Conservation (phyloP, 768 basidiomycete species). For the Pleurotus tuber-regium region DNA sequence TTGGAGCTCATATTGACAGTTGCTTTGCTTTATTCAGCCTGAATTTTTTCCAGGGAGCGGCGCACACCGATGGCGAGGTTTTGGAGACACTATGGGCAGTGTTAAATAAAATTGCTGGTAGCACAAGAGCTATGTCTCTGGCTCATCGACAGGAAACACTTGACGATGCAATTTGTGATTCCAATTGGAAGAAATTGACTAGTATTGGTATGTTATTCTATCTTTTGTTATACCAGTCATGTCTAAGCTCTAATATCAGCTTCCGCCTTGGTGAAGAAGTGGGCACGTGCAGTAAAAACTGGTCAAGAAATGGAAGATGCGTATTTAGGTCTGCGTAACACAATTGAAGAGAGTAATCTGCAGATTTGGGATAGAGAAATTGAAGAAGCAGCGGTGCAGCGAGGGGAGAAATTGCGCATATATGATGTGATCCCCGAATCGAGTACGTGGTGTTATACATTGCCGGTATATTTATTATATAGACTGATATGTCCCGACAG, state of each 20-base stretch:
- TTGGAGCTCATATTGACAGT: slow-evolving; percentile 13
- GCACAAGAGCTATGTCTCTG: slow-evolving; percentile 30
- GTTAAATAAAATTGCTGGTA: slow-evolving; percentile 21
- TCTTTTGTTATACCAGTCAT: not conserved
- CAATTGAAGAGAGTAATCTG: not conserved
- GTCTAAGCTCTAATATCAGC: slow-evolving; percentile 3
- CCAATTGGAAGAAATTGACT: slow-evolving; percentile 31
- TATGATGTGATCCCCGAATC: slow-evolving; percentile 1
- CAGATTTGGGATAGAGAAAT: not conserved
- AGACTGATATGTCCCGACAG: not conserved
- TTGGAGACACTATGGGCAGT: slow-evolving; percentile 31
- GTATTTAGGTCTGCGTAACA: not conserved
- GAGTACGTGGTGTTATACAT: not conserved
- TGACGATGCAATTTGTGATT: slow-evolving; percentile 33
- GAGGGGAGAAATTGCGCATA: slow-evolving; percentile 2
- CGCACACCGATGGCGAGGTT: slow-evolving; percentile 31
- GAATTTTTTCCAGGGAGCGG: slow-evolving; percentile 21
- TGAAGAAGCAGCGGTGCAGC: not conserved
- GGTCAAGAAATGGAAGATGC: not conserved
- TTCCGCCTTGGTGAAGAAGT: slow-evolving; percentile 13
- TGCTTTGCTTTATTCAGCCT: slow-evolving; percentile 24
- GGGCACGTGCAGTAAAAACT: not conserved
- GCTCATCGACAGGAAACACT: slow-evolving; percentile 27
- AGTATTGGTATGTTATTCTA: slow-evolving; percentile 18
- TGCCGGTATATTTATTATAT: not conserved